Percentiles rank a stretch among this genome's conserved stretches.
phyloP scores from a whole-genome alignment of 768 basidiomycete species.

The Pleurotus djamor region DNA sequence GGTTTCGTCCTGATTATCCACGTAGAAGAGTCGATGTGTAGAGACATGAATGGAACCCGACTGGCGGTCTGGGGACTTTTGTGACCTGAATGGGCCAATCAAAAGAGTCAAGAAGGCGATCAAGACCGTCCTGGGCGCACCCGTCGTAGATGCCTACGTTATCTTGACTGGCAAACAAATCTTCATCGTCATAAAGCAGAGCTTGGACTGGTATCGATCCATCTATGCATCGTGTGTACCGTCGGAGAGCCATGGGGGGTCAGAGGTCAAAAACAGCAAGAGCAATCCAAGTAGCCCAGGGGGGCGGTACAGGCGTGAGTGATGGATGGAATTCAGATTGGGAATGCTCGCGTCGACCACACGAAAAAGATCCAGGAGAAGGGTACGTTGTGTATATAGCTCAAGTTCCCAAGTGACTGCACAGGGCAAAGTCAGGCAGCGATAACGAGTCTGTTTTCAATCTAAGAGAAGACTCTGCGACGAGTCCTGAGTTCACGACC shows the following conservation, averaged over 20 bases:
- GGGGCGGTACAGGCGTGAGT: slow-evolving; percentile 3
- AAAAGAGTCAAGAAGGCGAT: neutral
- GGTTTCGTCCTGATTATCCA: slow-evolving; percentile 49
- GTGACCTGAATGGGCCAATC: slow-evolving; percentile 47
- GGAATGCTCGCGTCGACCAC: neutral
- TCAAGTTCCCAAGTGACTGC: neutral
- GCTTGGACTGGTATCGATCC: slow-evolving; percentile 79
- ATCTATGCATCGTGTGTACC: slow-evolving; percentile 57
- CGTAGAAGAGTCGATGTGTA: slow-evolving; percentile 84
- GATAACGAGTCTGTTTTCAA: too few species aligned
- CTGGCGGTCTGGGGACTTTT: slow-evolving; percentile 83
- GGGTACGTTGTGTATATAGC: slow-evolving; percentile 6
- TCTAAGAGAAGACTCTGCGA: too few species aligned
- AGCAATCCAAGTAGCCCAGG: neutral
- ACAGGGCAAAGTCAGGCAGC: neutral
- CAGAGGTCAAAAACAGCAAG: neutral
- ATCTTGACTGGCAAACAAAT: slow-evolving; percentile 69
- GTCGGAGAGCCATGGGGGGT: slow-evolving; percentile 49
- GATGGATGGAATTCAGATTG: slow-evolving; percentile 1
- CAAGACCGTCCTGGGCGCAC: slow-evolving; percentile 38
- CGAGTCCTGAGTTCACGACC: too few species aligned
- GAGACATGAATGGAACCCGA: slow-evolving; percentile 71
- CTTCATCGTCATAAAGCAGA: slow-evolving; percentile 80
- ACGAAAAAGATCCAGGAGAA: neutral
- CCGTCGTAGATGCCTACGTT: slow-evolving; percentile 90